Base-by-base conservation (phyloP, 306 rosid species). In the Datisca glomerata region DNA sequence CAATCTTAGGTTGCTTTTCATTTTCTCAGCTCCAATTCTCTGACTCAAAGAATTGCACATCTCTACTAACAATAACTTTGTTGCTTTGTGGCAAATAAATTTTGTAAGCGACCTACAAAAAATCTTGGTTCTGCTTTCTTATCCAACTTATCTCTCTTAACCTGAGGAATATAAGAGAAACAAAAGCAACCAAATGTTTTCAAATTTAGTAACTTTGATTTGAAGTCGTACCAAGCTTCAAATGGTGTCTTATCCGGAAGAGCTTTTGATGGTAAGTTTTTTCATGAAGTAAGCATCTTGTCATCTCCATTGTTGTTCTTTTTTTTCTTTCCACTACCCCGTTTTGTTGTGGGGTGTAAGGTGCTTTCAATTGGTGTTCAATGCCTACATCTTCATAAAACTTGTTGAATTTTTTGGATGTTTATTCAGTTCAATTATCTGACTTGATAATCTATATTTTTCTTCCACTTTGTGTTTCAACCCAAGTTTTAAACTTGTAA, bases 351-450 rank as follows among this genome's bases (percentile, higher is more conserved):
- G 53, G 51, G 3, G 37, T 31, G 18, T 48, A 48, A 29, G 53
- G 41, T 6, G 53, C 41, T 5, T 15, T 16, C 8, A 34, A 19
- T 27, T 41, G 27, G n/a, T 25, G 18, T 4, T 27, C 55, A 49
- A 49, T 49, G 11, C 55, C 43, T 17, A 17, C 43, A 8, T 33
- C 43, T 21, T 36, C 21, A 37, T 31, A 36, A 51, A 51, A 36
- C 18, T 8, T 4, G 7, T 37, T 51, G 8, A 18, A 53, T 17
- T 39, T 53, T 7, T 53, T 51, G 8, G 27, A 53, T 17, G 49
- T 53, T 7, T 53, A 39, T 12, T 53, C 59, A 18, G 9, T 28
- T 7, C 59, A 38, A 53, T 40, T 53, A 41, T 53, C 41, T 15
- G 29, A 41, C 49, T 28, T 41, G 6, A 41, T 1, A 3, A 12